Base-by-base conservation (phyloP, 805 yeast species). In the Pichia ethanolica region DNA sequence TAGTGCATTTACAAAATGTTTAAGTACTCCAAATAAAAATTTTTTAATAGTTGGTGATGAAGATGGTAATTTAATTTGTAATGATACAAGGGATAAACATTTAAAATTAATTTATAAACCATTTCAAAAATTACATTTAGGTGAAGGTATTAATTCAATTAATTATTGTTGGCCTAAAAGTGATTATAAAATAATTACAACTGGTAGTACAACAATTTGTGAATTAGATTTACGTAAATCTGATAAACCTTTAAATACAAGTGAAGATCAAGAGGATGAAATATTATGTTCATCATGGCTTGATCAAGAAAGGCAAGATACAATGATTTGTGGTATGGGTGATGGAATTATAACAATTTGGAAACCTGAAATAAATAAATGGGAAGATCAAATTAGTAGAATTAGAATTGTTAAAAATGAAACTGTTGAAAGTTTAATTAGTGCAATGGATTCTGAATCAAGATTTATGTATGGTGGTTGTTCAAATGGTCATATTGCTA, bases 211-310 rank as follows among this genome's bases (percentile, higher is more conserved):
- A 4, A 84, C 90, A 0, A 69, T 91, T 40, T 76, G 89, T 0
- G 83, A 83, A 51, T 74, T 90, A 59, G 97, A 91, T 64, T 72
- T 84, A 4, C 71, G 97, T 44, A 86, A 84, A 35, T 50, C 56
- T 6, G 60, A 55, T 13, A 86, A 86, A 5, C 73, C 81, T 2
- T 64, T 83, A 1, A 67, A 77, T 4, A 75, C 75, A 38, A 82
- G 90, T 36, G 98, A 90, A 54, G 90, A 89, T 62, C 99, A 91
- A 68, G 96, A 86, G 56, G 98, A 91, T 60, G 99, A 91, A 62
- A 68, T 91, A n/a, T 67, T 91, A 40, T 74, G 89, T 49, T 83
- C 88, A 58, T 71, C 86, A 37, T 80, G 82, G 68, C 76, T 82
- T 1, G 86, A 83, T 53, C 77, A 77, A 2, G 75, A 80, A 12